phyloP scores from a whole-genome alignment of 495 filamentous ascomycete species.

The Talaromyces wortmannii region DNA sequence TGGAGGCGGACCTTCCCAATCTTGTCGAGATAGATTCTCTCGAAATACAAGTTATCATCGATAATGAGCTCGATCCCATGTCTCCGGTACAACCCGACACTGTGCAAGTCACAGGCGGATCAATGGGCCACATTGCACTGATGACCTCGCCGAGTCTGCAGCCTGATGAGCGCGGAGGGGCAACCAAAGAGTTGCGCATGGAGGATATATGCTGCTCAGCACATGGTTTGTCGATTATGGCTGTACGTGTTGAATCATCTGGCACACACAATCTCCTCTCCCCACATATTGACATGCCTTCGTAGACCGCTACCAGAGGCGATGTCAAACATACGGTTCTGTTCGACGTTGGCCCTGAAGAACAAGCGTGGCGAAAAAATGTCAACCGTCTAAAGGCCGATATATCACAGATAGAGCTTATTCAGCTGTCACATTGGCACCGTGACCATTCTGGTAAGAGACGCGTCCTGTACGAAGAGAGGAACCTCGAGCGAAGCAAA shows the following conservation, averaged over 20 bases:
- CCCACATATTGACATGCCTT: neutral
- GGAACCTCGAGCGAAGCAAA: neutral
- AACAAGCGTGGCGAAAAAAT: slow-evolving; percentile 49
- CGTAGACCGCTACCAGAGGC: slow-evolving; percentile 46
- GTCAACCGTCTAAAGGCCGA: slow-evolving; percentile 40
- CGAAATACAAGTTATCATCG: slow-evolving; percentile 41
- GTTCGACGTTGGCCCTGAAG: slow-evolving; percentile 56
- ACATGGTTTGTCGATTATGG: slow-evolving; percentile 50
- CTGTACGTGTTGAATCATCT: slow-evolving; percentile 24
- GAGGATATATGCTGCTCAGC: slow-evolving; percentile 54
- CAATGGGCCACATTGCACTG: slow-evolving; percentile 31
- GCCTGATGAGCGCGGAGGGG: slow-evolving; percentile 30
- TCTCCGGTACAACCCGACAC: slow-evolving; percentile 42
- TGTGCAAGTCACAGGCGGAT: slow-evolving; percentile 32
- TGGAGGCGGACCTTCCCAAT: neutral
- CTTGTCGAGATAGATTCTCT: slow-evolving; percentile 42
- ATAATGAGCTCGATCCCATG: slow-evolving; percentile 54
- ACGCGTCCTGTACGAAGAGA: neutral
- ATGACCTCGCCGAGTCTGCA: slow-evolving; percentile 14
- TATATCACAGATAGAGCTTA: slow-evolving; percentile 59
- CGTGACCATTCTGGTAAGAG: slow-evolving; percentile 47
- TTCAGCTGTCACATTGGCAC: slow-evolving; percentile 73
- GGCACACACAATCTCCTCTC: neutral
- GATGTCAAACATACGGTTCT: slow-evolving; percentile 45
- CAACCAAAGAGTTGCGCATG: slow-evolving; percentile 41